These are phyloP conservation scores for Pseudozyma flocculosa DNA, from an alignment of 1,284 basidiomycete species.

Conservation along the genomic window DNA sequence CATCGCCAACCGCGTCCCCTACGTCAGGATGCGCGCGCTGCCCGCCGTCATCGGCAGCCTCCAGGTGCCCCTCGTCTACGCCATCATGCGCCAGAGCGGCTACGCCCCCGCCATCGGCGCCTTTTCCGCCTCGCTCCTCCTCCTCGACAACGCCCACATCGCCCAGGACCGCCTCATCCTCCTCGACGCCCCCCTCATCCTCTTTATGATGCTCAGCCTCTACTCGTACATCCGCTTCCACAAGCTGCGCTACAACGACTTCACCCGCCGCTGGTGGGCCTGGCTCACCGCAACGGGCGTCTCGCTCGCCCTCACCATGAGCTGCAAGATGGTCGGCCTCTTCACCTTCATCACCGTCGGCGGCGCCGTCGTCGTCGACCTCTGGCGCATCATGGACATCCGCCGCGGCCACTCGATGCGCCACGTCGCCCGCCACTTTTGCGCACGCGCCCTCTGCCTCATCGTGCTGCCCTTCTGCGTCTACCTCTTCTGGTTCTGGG, in stretches of 20 bases:
- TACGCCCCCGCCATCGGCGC: conserved; percentile 85
- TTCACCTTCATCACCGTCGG: conserved; percentile 89
- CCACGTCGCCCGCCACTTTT: conserved; percentile 85
- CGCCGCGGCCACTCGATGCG: conserved; percentile 71
- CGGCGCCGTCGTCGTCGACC: conserved; percentile 83
- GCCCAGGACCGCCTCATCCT: conserved; percentile 93
- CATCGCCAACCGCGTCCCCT: conserved; percentile 81
- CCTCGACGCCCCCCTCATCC: conserved; percentile 88
- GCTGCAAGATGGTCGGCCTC: conserved; percentile 96
- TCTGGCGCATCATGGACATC: conserved; percentile 92
- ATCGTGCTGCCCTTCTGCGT: conserved; percentile 83
- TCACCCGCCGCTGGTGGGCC: conserved; percentile 73
- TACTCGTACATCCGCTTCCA: conserved; percentile 95
- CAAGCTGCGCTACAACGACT: conserved; percentile 77
- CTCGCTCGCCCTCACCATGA: conserved; percentile 92
- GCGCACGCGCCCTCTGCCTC: conserved; percentile 79
- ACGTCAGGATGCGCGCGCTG: conserved; percentile 86
- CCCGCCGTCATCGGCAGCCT: conserved; percentile 87
- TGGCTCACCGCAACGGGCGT: conserved; percentile 90
- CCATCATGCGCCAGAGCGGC: conserved; percentile 96
- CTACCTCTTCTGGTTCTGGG: conserved; percentile 94
- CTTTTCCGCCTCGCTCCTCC: conserved; percentile 79
- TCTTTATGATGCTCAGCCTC: conserved; percentile 92
- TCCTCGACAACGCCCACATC: conserved; percentile 97
- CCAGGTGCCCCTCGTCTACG: conserved; percentile 86